Conservation (phyloP, 2,329 filamentous ascomycete genomes). For the Fusarium sp. region DNA sequence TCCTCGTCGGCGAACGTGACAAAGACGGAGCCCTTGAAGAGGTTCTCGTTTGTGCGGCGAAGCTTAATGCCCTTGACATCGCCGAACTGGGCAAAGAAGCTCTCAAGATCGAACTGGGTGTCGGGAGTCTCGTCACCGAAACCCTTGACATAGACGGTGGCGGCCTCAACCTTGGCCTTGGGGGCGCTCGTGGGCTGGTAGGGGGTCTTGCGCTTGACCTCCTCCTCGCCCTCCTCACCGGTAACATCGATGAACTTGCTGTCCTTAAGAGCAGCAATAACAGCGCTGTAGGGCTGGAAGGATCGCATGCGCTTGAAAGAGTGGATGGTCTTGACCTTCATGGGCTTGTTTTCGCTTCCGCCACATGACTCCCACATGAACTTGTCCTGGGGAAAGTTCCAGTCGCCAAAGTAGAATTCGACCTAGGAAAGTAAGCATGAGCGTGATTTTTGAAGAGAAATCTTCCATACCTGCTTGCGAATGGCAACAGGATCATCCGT, state of each 20-base stretch:
- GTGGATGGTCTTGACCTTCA: conserved; percentile 80
- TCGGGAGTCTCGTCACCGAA: conserved; percentile 85
- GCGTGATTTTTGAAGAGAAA: neutral
- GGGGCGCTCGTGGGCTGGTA: conserved; percentile 66
- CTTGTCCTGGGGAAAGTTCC: conserved; percentile 87
- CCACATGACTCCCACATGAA: conserved; percentile 83
- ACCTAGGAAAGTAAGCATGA: conserved; percentile 62
- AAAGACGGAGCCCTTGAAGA: conserved; percentile 97
- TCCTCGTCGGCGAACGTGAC: conserved; percentile 89
- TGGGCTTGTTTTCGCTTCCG: conserved; percentile 81
- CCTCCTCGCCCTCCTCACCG: conserved; percentile 77
- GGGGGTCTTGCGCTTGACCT: conserved; percentile 78
- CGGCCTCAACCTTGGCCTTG: conserved; percentile 72
- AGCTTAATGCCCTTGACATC: conserved; percentile 85
- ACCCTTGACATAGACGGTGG: conserved; percentile 91
- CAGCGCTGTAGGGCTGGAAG: conserved; percentile 86
- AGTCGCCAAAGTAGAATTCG: conserved; percentile 95
- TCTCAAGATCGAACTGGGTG: conserved; percentile 93
- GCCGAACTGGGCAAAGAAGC: conserved; percentile 85
- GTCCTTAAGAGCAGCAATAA: conserved; percentile 83
- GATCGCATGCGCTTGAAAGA: conserved; percentile 95
- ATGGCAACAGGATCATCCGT: conserved; percentile 83
- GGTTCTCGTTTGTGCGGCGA: conserved; percentile 74
- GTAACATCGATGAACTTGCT: conserved; percentile 77
- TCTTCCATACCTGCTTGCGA: conserved; percentile 73